Percentiles rank a stretch among this genome's conserved stretches.
Evolutionary conservation across 257 asterid species (phyloP).

Genomic region (Cinchona pubescens): DNA sequence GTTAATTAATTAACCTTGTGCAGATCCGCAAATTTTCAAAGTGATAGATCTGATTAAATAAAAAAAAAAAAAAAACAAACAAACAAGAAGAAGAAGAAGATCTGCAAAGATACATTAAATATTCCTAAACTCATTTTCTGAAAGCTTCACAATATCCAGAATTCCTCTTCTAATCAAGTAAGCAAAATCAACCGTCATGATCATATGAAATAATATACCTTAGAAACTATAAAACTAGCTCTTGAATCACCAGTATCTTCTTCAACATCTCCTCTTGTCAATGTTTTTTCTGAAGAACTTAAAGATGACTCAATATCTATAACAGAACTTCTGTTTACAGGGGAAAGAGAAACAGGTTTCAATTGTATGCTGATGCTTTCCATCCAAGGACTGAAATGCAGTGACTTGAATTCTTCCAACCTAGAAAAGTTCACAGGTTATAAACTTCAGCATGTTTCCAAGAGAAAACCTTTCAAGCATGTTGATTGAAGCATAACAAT

Average conservation of each 20-base stretch:
- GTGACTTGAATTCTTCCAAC: conserved; percentile 94
- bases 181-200: background rate
- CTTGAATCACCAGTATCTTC: conserved; percentile 78
- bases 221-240: conserved; percentile 39
- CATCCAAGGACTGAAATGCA: conserved; percentile 97
- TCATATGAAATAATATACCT: conserved; percentile 37
- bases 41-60: no score
- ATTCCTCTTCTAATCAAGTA: background rate
- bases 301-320: conserved; percentile 64
- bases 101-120: background rate
- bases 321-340: conserved; percentile 48
- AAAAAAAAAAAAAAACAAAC: no score
- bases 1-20: background rate
- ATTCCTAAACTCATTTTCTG: background rate
- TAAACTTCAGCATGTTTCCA: conserved; percentile 8
- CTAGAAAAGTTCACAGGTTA: conserved; percentile 39
- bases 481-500: conserved; percentile 12
- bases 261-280: conserved; percentile 44
- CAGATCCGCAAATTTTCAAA: background rate
- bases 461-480: conserved; percentile 29
- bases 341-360: conserved; percentile 61
- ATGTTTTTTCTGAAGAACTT: conserved; percentile 60
- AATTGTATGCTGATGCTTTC: conserved; percentile 67
- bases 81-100: background rate
- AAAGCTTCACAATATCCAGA: background rate